These are phyloP conservation scores for Trichophaea hybrida DNA, from an alignment of 2,329 filamentous ascomycete species.

Conservation along the genomic window DNA sequence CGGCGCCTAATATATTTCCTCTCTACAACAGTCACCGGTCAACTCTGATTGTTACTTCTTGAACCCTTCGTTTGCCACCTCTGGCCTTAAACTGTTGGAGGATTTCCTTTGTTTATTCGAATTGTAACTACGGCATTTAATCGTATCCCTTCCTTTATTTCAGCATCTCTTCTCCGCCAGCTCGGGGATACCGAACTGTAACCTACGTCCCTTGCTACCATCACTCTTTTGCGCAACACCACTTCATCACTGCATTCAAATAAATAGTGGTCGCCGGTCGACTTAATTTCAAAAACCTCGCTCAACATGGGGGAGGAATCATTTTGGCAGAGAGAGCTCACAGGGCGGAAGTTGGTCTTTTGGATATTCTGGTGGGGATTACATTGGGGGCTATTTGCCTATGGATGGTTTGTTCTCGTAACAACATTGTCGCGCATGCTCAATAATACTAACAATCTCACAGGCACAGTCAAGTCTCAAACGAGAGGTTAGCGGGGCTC, in stretches of 20 bases:
- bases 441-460: slow-evolving; percentile 6
- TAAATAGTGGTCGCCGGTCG: slow-evolving; percentile 25
- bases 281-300: slow-evolving; percentile 16
- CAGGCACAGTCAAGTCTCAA: slow-evolving; percentile 64
- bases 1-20: not conserved
- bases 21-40: no score
- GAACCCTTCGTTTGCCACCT: no score
- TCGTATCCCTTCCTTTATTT: not conserved
- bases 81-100: not conserved
- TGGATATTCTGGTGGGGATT: slow-evolving; percentile 67
- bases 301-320: slow-evolving; percentile 27
- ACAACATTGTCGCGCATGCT: not conserved
- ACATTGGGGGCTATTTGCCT: slow-evolving; percentile 64
- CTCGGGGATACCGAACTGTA: not conserved
- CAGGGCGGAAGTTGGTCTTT: slow-evolving; percentile 57
- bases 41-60: no score
- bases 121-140: not conserved
- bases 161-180: not conserved
- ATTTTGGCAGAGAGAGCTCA: slow-evolving; percentile 49
- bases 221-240: no score
- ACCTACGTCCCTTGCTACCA: no score
- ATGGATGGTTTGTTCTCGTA: slow-evolving; percentile 53
- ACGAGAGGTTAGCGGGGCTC: slow-evolving; percentile 55
- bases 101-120: not conserved
- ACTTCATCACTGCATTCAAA: not conserved